Base-by-base conservation (phyloP, 805 yeast species). In the Ogataea nakhonphanomensis region DNA sequence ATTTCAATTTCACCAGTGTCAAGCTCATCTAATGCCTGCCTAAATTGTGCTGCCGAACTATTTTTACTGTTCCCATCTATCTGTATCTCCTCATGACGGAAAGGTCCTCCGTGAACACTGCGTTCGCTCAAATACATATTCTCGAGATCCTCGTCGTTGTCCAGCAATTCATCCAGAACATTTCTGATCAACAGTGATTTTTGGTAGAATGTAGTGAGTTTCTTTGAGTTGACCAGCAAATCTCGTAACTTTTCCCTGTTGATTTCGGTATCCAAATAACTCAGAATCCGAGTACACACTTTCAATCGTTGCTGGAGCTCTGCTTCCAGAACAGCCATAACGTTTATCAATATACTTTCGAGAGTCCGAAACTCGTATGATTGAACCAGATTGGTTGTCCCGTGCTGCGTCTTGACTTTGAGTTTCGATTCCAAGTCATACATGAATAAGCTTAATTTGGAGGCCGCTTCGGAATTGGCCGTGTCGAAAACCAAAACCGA, bases 401-500 rank as follows among this genome's bases (percentile, higher is more conserved):
- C 62, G 41, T 58, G 61, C 7, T 54, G 55, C 7, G 49, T 47
- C 33, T 48, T 52, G 10, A 63, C 57, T 49, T 77, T 76, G 41
- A 89, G 69, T 59, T 85, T 87, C 40, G 81, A 70, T 54, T 84
- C 93, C 40, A 90, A 64, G 61, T 90, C 96, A 60, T 88, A 87
- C 73, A 90, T 80, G 53, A 90, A 79, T 38, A 84, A 68, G 12
- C 95, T 86, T 39, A 87, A 59, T 44, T 76, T 76, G 11, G 79
- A 71, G 0, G 91, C 86, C n/a, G 79, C 74, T n/a, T 76, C 71
- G 2, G 69, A 54, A 39, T 65, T 76, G 38, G 81, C 69, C 10
- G 87, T 80, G 55, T 93, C 98, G 61, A 93, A 93, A 1, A 93
- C 74, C 64, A 85, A 73, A 8, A 93, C 95, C 47, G 73, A 68